Percentiles rank a stretch among this genome's conserved stretches.
Conservation (phyloP, 441 rosid genomes). For the Corymbia calophylla region DNA sequence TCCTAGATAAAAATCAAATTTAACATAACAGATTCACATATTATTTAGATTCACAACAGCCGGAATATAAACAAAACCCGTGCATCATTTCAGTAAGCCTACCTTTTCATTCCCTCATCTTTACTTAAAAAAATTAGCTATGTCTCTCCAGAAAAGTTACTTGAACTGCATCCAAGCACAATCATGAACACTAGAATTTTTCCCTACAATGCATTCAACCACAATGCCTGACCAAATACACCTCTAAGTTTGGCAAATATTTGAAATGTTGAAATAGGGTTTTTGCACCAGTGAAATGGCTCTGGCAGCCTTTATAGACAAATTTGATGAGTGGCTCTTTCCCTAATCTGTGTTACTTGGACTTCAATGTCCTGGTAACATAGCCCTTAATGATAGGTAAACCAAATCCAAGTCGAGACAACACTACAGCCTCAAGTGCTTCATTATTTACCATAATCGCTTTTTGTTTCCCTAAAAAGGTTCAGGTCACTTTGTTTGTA, state of each 20-base stretch:
- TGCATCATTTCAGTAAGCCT: not conserved
- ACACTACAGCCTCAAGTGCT: not conserved
- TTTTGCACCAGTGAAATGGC: not conserved
- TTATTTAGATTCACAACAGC: not conserved
- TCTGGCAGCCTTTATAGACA: not conserved
- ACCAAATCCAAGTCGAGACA: not conserved
- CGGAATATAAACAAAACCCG: not conserved
- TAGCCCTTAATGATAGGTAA: not conserved
- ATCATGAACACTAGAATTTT: not conserved
- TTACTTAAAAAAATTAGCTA: not conserved
- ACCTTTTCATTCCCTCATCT: not conserved
- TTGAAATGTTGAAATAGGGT: not conserved
- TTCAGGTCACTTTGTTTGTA: not conserved
- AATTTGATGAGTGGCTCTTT: not conserved
- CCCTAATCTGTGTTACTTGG: not conserved
- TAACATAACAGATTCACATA: not conserved
- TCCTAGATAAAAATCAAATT: not conserved
- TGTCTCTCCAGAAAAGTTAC: not conserved
- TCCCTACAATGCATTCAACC: not conserved
- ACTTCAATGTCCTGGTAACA: not conserved
- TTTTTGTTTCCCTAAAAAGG: not conserved
- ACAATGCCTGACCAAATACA: not conserved
- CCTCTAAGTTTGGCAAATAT: not conserved
- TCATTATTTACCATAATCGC: not conserved
- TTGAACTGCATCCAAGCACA: not conserved